Conservation (phyloP, 2,329 filamentous ascomycete genomes). For the Neonectria magnoliae region DNA sequence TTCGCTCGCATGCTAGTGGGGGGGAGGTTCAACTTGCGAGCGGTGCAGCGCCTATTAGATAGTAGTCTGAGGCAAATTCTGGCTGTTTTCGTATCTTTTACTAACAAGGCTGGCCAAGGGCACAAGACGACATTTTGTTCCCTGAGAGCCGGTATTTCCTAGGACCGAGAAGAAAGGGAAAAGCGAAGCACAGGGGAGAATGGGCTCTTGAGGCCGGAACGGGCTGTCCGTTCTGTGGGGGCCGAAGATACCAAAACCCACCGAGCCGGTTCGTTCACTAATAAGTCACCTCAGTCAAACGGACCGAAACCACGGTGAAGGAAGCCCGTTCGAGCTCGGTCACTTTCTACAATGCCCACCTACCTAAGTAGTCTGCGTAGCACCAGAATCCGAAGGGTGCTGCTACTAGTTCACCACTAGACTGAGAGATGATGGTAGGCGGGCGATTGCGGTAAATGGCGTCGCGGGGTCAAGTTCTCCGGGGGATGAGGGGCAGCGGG, state of each 20-base stretch:
- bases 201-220: too few species aligned
- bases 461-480: slow-evolving; percentile 5
- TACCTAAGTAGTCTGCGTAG: neutral
- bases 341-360: neutral
- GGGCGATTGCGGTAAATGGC: neutral
- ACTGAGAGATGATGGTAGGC: neutral
- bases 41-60: neutral
- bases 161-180: neutral
- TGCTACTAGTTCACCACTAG: neutral
- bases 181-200: neutral
- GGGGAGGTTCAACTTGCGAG: neutral
- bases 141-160: neutral
- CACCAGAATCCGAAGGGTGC: neutral
- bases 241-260: neutral
- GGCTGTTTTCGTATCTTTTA: neutral
- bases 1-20: neutral
- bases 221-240: neutral
- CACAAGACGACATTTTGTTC: neutral
- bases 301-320: neutral
- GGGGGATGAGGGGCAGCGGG: slow-evolving; percentile 1
- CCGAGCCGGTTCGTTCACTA: neutral
- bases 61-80: neutral
- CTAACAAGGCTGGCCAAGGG: neutral
- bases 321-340: neutral
- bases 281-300: neutral